Percentiles rank a stretch among this genome's conserved stretches.
Evolutionary conservation across 1,284 basidiomycete genomes (phyloP).

Genomic region (Tylopilus sp.): DNA sequence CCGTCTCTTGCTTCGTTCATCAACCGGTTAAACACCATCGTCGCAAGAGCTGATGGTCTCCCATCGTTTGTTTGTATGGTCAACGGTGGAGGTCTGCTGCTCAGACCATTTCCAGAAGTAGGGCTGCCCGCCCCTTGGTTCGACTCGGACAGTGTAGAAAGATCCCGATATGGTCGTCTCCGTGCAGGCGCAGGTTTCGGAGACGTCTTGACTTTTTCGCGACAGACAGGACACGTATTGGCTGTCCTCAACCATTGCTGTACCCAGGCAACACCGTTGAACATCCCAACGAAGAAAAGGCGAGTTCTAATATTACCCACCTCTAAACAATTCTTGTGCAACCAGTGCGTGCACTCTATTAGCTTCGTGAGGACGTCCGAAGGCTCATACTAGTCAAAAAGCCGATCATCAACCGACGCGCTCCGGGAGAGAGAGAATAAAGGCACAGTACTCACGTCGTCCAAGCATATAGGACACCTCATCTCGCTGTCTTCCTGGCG

Average conservation of each 20-base stretch:
- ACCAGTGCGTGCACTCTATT: slow-evolving; percentile 67
- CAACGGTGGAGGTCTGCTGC: slow-evolving; percentile 5
- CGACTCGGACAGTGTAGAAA: slow-evolving; percentile 2
- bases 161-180: slow-evolving; percentile 15
- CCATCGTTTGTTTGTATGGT: slow-evolving; percentile 11
- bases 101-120: neutral
- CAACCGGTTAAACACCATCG: slow-evolving; percentile 22
- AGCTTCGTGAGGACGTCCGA: slow-evolving; percentile 57
- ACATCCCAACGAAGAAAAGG: neutral
- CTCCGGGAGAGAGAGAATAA: neutral
- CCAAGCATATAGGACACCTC: slow-evolving; percentile 73
- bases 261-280: neutral
- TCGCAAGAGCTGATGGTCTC: slow-evolving; percentile 16
- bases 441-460: slow-evolving; percentile 54
- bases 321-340: slow-evolving; percentile 67
- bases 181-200: slow-evolving; percentile 26
- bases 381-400: slow-evolving; percentile 48
- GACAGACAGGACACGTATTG: slow-evolving; percentile 64
- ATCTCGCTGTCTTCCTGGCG: slow-evolving; percentile 59
- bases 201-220: slow-evolving; percentile 42
- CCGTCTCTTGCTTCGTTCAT: slow-evolving; percentile 17
- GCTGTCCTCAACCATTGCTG: slow-evolving; percentile 67
- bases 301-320: slow-evolving; percentile 34
- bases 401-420: slow-evolving; percentile 8
- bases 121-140: slow-evolving; percentile 6